phyloP scores from a whole-genome alignment of 768 basidiomycete species.

The Amanita thiersii region DNA sequence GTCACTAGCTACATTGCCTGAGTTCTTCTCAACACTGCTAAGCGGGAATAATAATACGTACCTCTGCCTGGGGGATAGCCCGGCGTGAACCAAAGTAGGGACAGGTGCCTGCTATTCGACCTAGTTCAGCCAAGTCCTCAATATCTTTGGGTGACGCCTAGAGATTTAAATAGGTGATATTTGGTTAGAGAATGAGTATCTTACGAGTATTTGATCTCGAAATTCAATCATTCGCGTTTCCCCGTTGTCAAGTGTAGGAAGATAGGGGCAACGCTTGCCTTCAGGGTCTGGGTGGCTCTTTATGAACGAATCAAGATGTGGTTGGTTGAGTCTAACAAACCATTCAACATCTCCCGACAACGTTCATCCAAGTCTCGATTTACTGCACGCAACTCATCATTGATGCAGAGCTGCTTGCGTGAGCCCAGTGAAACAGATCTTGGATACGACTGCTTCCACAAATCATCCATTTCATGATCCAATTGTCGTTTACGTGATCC shows the following conservation, averaged over 20 bases:
- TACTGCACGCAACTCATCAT: slow-evolving; percentile 62
- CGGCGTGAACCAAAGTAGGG: slow-evolving; percentile 89
- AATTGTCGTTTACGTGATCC: slow-evolving; percentile 13
- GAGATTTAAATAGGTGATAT: slow-evolving; percentile 2
- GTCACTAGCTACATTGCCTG: slow-evolving; percentile 59
- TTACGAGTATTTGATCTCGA: slow-evolving; percentile 79
- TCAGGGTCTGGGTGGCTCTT: slow-evolving; percentile 39
- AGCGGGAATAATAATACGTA: slow-evolving; percentile 20
- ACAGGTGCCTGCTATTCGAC: slow-evolving; percentile 63
- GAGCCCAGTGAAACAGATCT: slow-evolving; percentile 85
- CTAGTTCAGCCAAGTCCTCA: slow-evolving; percentile 78
- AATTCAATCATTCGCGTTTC: slow-evolving; percentile 70
- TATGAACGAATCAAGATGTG: background rate
- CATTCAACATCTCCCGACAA: slow-evolving; percentile 73
- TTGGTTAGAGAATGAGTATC: slow-evolving; percentile 12
- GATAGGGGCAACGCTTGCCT: slow-evolving; percentile 63
- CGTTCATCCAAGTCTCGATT: slow-evolving; percentile 76
- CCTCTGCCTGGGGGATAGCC: slow-evolving; percentile 89
- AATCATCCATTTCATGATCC: slow-evolving; percentile 17
- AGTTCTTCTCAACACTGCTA: background rate
- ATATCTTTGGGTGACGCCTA: slow-evolving; percentile 91
- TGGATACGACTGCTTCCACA: slow-evolving; percentile 16
- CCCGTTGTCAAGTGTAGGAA: slow-evolving; percentile 66
- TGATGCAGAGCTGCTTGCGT: slow-evolving; percentile 88
- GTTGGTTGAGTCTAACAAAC: slow-evolving; percentile 25